Conservation (phyloP, 345 rosid species). For the Erysimum cheiranthoides region DNA sequence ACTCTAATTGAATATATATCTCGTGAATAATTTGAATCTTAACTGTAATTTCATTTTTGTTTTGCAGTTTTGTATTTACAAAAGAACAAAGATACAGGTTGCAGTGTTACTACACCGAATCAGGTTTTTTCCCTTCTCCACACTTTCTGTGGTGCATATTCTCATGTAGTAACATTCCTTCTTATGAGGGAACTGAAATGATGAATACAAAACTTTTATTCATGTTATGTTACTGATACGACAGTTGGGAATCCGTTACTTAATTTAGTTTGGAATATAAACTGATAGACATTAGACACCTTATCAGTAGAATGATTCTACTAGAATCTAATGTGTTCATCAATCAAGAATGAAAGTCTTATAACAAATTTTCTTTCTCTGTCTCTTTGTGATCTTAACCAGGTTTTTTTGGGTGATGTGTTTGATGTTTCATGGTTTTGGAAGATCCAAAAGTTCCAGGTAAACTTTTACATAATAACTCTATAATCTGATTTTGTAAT, state of each 20-base stretch:
- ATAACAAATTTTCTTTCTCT: neutral
- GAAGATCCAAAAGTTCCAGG: slow-evolving; percentile 63
- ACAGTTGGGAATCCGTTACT: neutral
- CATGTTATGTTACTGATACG: neutral
- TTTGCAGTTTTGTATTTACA: slow-evolving; percentile 66
- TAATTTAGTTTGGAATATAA: neutral
- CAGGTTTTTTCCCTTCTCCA: slow-evolving; percentile 57
- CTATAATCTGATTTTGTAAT: too few relatives aligned
- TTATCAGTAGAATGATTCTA: neutral
- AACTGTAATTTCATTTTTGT: neutral
- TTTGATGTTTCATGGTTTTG: slow-evolving; percentile 64
- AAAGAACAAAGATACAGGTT: slow-evolving; percentile 78
- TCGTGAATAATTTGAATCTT: too few relatives aligned
- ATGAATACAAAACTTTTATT: neutral
- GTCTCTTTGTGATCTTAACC: slow-evolving; percentile 33
- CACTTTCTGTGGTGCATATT: slow-evolving; percentile 25
- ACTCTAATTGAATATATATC: too few relatives aligned
- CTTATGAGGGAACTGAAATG: neutral
- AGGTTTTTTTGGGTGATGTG: slow-evolving; percentile 60
- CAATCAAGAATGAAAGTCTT: neutral
- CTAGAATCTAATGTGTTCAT: neutral
- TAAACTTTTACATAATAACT: too few relatives aligned
- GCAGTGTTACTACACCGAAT: slow-evolving; percentile 68
- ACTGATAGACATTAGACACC: neutral
- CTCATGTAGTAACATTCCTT: slow-evolving; percentile 9